Percentiles rank a stretch among this genome's conserved stretches.
Conservation (phyloP, 169 alveolate genomes). For the Plasmodium inui region DNA sequence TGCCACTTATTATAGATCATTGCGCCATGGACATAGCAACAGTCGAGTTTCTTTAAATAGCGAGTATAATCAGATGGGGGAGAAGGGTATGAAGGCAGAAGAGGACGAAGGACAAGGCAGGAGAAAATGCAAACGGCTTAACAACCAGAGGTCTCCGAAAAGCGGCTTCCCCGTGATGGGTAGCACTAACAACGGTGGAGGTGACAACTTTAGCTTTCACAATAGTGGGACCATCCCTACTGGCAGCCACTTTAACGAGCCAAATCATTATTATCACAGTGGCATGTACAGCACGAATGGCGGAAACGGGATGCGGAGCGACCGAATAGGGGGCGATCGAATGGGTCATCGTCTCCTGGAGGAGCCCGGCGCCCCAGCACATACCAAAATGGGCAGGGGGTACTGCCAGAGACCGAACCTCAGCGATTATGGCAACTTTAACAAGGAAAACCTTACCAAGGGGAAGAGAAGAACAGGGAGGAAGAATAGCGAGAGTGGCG, state of each 20-base stretch:
- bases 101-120: background rate
- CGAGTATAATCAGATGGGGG: background rate
- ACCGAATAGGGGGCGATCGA: background rate
- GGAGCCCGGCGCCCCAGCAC: background rate
- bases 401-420: background rate
- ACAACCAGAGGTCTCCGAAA: background rate
- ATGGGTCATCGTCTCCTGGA: background rate
- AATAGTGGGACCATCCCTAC: background rate
- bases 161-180: background rate
- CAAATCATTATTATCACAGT: background rate
- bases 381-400: background rate
- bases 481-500: background rate
- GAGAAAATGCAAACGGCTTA: background rate
- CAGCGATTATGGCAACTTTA: background rate
- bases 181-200: background rate
- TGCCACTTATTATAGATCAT: background rate
- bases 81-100: background rate
- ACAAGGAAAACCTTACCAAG: background rate
- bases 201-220: background rate
- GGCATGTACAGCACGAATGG: conserved; percentile 9
- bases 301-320: background rate
- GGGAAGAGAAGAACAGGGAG: background rate
- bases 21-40: background rate
- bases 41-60: background rate
- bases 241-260: background rate